phyloP scores from a whole-genome alignment of 2,329 filamentous ascomycete genomes.

The Dryadomyces quercus-mongolicae region DNA sequence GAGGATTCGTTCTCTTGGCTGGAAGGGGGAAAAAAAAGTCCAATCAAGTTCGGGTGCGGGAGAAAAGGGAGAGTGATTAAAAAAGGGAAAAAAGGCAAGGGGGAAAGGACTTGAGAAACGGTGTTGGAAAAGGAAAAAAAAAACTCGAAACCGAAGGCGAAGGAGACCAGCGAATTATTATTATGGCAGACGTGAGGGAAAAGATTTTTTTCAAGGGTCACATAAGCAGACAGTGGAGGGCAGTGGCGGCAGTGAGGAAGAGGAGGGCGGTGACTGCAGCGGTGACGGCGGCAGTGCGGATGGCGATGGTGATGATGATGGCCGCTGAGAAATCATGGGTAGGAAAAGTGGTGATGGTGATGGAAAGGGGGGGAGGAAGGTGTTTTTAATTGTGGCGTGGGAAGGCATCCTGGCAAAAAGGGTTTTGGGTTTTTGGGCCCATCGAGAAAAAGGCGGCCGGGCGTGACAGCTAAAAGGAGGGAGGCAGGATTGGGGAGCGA shows the following conservation, averaged over 20 bases:
- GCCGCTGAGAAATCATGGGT: constrained; percentile 5
- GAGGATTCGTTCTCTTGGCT: background rate
- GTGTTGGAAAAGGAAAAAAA: background rate
- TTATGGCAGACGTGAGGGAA: background rate
- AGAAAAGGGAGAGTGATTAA: background rate
- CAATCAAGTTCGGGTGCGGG: background rate
- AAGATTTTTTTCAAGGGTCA: constrained; percentile 2
- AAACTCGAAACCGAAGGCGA: background rate
- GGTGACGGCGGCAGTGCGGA: constrained; percentile 9
- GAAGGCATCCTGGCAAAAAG: constrained; percentile 12
- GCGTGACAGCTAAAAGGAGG: constrained; percentile 14
- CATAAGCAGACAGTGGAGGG: background rate
- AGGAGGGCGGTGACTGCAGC: constrained; percentile 1
- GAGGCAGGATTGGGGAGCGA: constrained; percentile 7
- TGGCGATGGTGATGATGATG: constrained; percentile 15
- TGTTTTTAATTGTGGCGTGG: constrained; percentile 13
- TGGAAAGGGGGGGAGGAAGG: constrained; percentile 10
- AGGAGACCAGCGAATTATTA: background rate
- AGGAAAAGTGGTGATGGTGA: constrained; percentile 9
- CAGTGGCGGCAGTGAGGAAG: constrained; percentile 8
- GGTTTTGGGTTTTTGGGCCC: constrained; percentile 11
- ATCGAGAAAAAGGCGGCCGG: constrained; percentile 10
- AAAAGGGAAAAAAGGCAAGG: background rate
- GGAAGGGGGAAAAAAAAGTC: background rate
- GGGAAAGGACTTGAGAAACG: background rate